Evolutionary conservation across 2,329 filamentous ascomycete species (phyloP).

Genomic region (Paraconiothyrium brasiliense): DNA sequence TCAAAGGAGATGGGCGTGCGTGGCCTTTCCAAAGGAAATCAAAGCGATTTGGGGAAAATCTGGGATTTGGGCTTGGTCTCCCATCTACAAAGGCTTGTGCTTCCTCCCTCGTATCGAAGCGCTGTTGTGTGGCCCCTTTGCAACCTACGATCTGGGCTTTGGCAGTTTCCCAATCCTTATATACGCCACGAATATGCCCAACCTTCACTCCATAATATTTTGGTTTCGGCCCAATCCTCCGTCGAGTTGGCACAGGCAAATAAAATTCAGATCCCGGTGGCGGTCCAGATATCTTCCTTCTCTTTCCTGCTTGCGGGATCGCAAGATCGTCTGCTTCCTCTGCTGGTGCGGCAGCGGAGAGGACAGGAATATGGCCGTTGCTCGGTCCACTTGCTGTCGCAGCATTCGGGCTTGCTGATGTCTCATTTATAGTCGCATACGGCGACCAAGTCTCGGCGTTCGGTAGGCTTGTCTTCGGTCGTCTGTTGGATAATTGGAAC

Average conservation of each 20-base stretch:
- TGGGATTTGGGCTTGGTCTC: not conserved
- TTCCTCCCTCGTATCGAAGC: constrained; percentile 7
- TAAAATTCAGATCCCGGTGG: not conserved
- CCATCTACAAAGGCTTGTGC: constrained; percentile 6
- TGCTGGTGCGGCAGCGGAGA: not conserved
- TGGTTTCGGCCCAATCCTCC: not conserved
- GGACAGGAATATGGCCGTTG: constrained; percentile 18
- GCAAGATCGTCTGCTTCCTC: not conserved
- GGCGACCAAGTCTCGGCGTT: not conserved
- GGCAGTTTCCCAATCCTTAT: not conserved
- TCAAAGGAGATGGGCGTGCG: not conserved
- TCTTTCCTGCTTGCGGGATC: constrained; percentile 28
- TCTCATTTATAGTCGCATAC: not conserved
- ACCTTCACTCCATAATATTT: constrained; percentile 7
- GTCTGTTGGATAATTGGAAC: not conserved
- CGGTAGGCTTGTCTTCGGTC: not conserved
- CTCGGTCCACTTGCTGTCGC: not conserved
- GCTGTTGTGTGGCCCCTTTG: constrained; percentile 1
- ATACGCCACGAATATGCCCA: constrained; percentile 9
- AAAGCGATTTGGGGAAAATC: not conserved
- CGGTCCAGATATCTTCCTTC: constrained; percentile 30
- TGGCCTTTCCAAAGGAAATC: not conserved
- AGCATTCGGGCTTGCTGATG: not conserved
- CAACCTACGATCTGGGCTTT: constrained; percentile 3
- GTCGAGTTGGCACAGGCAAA: not conserved